These are phyloP conservation scores for Penicillium sp. DNA, from an alignment of 2,329 filamentous ascomycete genomes.

Conservation along the genomic window DNA sequence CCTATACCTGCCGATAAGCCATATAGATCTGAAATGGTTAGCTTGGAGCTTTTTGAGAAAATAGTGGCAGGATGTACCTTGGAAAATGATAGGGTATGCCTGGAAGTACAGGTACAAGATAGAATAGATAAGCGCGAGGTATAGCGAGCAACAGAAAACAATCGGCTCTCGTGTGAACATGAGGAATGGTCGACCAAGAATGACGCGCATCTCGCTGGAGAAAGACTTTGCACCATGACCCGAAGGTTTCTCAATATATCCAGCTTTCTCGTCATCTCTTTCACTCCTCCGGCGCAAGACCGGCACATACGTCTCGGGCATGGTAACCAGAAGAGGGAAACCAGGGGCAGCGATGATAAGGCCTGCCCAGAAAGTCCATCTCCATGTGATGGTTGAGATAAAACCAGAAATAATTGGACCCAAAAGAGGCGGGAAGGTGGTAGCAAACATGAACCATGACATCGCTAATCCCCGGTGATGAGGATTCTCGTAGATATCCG, in stretches of 20 bases:
- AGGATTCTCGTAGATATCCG: constrained; percentile 6
- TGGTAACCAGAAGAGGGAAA: constrained; percentile 3
- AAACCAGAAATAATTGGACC: constrained; percentile 46
- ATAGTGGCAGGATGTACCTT: constrained; percentile 39
- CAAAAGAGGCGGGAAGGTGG: constrained; percentile 44
- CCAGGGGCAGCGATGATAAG: neutral
- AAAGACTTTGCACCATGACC: neutral
- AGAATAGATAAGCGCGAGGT: constrained; percentile 67
- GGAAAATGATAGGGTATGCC: constrained; percentile 69
- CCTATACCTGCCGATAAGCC: constrained; percentile 28
- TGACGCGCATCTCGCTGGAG: neutral
- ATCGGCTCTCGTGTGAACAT: constrained; percentile 72
- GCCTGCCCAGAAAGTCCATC: constrained; percentile 10
- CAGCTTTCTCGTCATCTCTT: neutral
- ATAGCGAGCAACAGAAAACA: constrained; percentile 66
- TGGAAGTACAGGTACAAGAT: constrained; percentile 72
- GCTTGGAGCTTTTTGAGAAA: neutral
- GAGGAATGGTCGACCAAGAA: constrained; percentile 58
- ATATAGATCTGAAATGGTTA: constrained; percentile 23
- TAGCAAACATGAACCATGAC: constrained; percentile 44
- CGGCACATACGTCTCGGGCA: constrained; percentile 10
- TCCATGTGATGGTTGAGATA: neutral
- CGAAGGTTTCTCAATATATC: neutral
- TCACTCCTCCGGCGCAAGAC: constrained; percentile 3
- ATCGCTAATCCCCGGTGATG: constrained; percentile 42